These are phyloP conservation scores for Gossypium turneri DNA, from an alignment of 345 rosid genomes.

Conservation along the genomic window DNA sequence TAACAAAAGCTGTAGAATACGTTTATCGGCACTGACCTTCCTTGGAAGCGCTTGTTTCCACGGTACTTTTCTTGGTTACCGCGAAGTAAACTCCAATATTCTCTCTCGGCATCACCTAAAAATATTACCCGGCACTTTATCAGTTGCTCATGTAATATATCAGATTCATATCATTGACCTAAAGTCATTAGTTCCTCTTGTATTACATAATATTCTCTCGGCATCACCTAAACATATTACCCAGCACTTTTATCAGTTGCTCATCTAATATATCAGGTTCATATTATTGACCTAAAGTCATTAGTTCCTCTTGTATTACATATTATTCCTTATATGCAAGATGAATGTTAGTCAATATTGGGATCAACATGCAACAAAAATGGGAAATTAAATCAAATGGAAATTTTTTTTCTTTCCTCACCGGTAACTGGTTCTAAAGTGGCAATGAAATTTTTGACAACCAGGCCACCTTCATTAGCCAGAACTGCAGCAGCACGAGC, in stretches of 20 bases:
- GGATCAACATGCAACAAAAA: background rate
- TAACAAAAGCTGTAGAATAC: background rate
- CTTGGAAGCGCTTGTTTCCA: constrained; percentile 50
- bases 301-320: background rate
- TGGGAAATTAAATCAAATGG: constrained; percentile 2
- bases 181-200: background rate
- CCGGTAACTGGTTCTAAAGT: constrained; percentile 86
- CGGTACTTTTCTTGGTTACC: constrained; percentile 49
- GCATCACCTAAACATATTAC: too few relatives aligned
- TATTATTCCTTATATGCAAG: background rate
- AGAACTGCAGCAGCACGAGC: constrained; percentile 95
- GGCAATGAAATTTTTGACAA: constrained; percentile 71
- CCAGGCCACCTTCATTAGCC: constrained; percentile 73
- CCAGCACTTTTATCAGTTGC: too few relatives aligned
- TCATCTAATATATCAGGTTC: background rate
- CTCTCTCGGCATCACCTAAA: constrained; percentile 80
- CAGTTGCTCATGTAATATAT: background rate
- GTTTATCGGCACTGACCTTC: constrained; percentile 49
- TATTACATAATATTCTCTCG: background rate
- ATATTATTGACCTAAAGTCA: background rate
- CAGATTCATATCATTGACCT: background rate
- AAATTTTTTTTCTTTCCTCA: constrained; percentile 15
- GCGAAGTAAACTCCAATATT: constrained; percentile 69
- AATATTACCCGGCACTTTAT: background rate
- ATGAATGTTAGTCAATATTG: background rate